A percentile compares a stretch with the other conserved stretches of the same genome.
These are phyloP conservation scores for Withania somnifera DNA, from an alignment of 305 asterid species.

Conservation along the genomic window DNA sequence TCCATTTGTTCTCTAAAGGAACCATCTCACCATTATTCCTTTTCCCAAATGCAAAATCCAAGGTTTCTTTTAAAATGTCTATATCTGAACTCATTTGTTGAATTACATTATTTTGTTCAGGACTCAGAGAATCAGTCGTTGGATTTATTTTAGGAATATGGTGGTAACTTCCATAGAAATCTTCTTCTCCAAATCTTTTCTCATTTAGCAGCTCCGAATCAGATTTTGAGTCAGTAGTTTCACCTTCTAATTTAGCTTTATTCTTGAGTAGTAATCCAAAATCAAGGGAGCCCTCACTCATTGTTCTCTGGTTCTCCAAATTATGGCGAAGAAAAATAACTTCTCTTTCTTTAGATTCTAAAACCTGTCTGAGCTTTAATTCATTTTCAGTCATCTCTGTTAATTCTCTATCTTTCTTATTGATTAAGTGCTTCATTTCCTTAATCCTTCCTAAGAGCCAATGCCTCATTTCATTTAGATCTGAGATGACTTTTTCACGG, in stretches of 20 bases:
- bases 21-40: conserved; percentile 38
- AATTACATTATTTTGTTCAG: conserved; percentile 30
- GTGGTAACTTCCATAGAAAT: conserved; percentile 3
- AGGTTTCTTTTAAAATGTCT: conserved; percentile 43
- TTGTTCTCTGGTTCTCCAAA: conserved; percentile 18
- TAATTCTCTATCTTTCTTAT: conserved; percentile 45
- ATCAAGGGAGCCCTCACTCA: conserved; percentile 14
- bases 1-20: conserved; percentile 65
- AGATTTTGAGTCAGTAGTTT: conserved; percentile 26
- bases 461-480: conserved; percentile 45
- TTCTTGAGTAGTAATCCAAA: neutral
- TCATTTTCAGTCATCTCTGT: conserved; percentile 47
- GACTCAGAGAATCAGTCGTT: conserved; percentile 11
- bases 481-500: conserved; percentile 39
- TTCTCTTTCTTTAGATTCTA: conserved; percentile 50
- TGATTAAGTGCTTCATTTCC: conserved; percentile 46
- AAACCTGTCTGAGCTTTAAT: conserved; percentile 27
- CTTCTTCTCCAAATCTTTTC: conserved; percentile 19
- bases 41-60: conserved; percentile 56
- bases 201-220: conserved; percentile 44
- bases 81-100: conserved; percentile 57
- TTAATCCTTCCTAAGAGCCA: conserved; percentile 52
- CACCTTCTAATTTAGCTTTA: conserved; percentile 14
- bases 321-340: conserved; percentile 21
- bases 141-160: conserved; percentile 10